Base-by-base conservation (phyloP, 495 filamentous ascomycete species). In the Choiromyces venosus region DNA sequence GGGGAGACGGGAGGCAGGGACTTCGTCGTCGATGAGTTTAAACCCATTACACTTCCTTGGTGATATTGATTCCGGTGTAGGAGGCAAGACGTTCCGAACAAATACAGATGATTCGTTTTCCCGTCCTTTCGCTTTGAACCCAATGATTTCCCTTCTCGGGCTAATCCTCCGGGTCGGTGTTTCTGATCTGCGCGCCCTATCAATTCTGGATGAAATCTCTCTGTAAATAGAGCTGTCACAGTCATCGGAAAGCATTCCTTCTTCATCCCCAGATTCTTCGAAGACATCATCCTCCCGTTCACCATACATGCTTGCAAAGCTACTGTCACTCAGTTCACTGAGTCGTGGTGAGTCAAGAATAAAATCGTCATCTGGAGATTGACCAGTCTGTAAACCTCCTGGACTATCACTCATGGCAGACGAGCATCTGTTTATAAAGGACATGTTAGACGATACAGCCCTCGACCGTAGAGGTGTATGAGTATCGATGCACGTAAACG, bases 241-340 rank as follows among this genome's bases (percentile, higher is more conserved):
- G 56, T 67, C 46, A 6, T 76, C 35, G 37, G 46, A 69, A 38
- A 66, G 52, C 25, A 61, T 71, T 38, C 29, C 69, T 25, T 16
- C 38, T 46, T 66, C 69, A 29, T 69, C 37, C 38, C 29, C 35
- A 46, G 39, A 39, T 29, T 25, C 46, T 21, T 56, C 46, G 29
- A 25, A 56, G 46, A 5, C n/a, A 18, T 61, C 75, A 35, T 70
- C 52, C 14, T 42, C 65, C 33, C 56, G 65, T 6, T 44, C 66
- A 52, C 88, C 91, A 71, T 90, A 89, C 8, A 92, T 84, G 78
- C 89, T 90, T 16, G 91, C 76, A 75, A 93, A 92, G 39, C 91
- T 92, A 77, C 90, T 92, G 81, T 94, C 91, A 78, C 91, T 93
- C 37, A 94, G 85, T 25, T 92, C 86, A 75, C 92, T 94, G 29